Conservation (phyloP, 1,139 yeast species). For the Yamadazyma membranifaciens region DNA sequence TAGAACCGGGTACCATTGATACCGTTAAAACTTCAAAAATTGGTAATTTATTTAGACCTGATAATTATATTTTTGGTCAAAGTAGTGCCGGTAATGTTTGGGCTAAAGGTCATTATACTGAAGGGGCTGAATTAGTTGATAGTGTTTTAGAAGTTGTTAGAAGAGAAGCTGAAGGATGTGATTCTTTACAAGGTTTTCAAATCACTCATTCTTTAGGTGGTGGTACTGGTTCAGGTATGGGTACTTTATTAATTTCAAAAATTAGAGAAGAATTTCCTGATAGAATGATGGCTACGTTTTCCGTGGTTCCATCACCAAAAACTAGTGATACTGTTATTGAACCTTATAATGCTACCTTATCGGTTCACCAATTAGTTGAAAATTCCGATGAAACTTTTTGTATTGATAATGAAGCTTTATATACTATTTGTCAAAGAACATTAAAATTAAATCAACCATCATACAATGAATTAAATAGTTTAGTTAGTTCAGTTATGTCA, state of each 20-base stretch:
- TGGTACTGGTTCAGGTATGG: conserved; percentile 97
- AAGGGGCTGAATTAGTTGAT: conserved; percentile 91
- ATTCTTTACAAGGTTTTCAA: conserved; percentile 91
- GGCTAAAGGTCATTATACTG: conserved; percentile 97
- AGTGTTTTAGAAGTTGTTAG: conserved; percentile 85
- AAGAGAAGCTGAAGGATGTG: conserved; percentile 92
- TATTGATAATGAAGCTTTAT: conserved; percentile 90
- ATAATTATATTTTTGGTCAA: conserved; percentile 84
- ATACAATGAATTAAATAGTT: conserved; percentile 72
- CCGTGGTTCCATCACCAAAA: conserved; percentile 89
- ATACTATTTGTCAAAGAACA: conserved; percentile 83
- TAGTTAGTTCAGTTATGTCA: conserved; percentile 89
- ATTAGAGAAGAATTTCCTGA: conserved; percentile 89
- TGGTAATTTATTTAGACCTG: conserved; percentile 88
- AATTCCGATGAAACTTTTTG: conserved; percentile 91
- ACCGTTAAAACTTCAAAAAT: conserved; percentile 72
- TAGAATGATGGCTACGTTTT: conserved; percentile 94
- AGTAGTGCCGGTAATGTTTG: conserved; percentile 93
- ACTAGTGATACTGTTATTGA: conserved; percentile 91
- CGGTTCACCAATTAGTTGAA: conserved; percentile 90
- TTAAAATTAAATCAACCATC: conserved; percentile 77
- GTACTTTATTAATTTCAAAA: conserved; percentile 75
- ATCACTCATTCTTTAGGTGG: conserved; percentile 93
- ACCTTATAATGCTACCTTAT: conserved; percentile 89
- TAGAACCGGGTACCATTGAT: conserved; percentile 93